These are phyloP conservation scores for Diplodia sapinea DNA, from an alignment of 2,329 filamentous ascomycete species.

Conservation along the genomic window DNA sequence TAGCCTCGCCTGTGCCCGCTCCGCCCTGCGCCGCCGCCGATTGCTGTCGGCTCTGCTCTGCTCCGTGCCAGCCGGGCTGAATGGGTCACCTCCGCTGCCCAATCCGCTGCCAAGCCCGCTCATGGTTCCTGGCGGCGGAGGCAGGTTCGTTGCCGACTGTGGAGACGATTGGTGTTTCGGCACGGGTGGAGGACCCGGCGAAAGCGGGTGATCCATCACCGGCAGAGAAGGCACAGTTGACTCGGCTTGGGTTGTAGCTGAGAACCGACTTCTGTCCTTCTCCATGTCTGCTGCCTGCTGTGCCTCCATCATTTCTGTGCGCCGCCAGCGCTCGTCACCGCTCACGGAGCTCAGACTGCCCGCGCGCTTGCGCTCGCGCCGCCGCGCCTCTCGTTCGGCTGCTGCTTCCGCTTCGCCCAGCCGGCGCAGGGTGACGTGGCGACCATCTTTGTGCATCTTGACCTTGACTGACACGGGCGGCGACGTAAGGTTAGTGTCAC, in stretches of 20 bases:
- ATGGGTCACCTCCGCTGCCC: slow-evolving; percentile 40
- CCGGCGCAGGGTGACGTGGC: slow-evolving; percentile 66
- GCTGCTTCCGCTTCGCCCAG: slow-evolving; percentile 68
- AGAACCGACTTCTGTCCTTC: slow-evolving; percentile 37
- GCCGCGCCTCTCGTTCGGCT: slow-evolving; percentile 62
- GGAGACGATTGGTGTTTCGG: slow-evolving; percentile 28
- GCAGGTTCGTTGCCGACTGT: slow-evolving; percentile 16
- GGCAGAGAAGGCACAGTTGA: slow-evolving; percentile 33
- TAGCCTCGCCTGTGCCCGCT: slow-evolving; percentile 46
- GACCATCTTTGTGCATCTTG: slow-evolving; percentile 68
- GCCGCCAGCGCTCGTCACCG: slow-evolving; percentile 49
- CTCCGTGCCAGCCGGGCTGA: slow-evolving; percentile 43
- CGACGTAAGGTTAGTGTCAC: slow-evolving; percentile 56
- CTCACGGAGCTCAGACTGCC: slow-evolving; percentile 50
- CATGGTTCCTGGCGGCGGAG: slow-evolving; percentile 12
- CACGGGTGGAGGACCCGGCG: slow-evolving; percentile 39
- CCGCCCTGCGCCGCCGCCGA: slow-evolving; percentile 46
- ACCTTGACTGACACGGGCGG: slow-evolving; percentile 69
- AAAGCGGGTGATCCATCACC: slow-evolving; percentile 33
- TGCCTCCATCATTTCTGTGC: slow-evolving; percentile 46
- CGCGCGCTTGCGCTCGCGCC: slow-evolving; percentile 51
- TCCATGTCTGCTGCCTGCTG: slow-evolving; percentile 28
- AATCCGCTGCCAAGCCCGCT: slow-evolving; percentile 38
- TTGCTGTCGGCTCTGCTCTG: slow-evolving; percentile 50
- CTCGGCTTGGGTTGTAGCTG: slow-evolving; percentile 33